Base-by-base conservation (phyloP, 257 asterid species). In the Scutellaria galericulata region DNA sequence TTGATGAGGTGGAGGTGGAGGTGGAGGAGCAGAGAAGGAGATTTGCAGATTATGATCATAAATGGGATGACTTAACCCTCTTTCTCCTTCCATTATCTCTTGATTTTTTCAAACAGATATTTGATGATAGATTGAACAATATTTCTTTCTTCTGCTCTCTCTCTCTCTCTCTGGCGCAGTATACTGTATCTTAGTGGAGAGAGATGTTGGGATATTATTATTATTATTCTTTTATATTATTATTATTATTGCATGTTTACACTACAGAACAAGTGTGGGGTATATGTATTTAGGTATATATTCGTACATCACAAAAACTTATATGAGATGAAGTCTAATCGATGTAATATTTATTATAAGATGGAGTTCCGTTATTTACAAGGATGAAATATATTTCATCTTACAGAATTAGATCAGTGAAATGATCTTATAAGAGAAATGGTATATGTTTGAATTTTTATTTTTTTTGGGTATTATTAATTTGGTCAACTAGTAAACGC, bases 41-140 rank as follows among this genome's bases (percentile, higher is more conserved):
- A 79, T 69, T 63, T 79, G 88, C 45, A 76, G 88, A 52, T 82
- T 82, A 31, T 80, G 90, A 53, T 82, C 88, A 51, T 82, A 82
- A 78, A 81, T 86, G 73, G 78, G 70, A 78, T 31, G 0, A 31
- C 79, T 64, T 76, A 83, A 55, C 77, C 85, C 83, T 82, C 93
- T 90, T 80, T 81, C 90, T 18, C 85, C 87, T 77, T 88, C 90
- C 90, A 87, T 89, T 76, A 50, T 72, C 68, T 56, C 40, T 7
- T 68, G 8, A 10, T 11, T 35, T 45, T 59, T 80, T 73, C 82
- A 67, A 75, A 64, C 42, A n/a, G 57, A 42, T 31, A 27, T 13
- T 69, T 73, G 85, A 83, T 76, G 87, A 75, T 79, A 71, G 35
- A 77, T 82, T 66, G 66, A 82, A 77, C 66, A 76, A 76, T 24